A percentile compares a stretch with the other conserved stretches of the same genome.
These are phyloP conservation scores for Scutellaria baicalensis DNA, from an alignment of 257 asterid genomes.

Conservation along the genomic window DNA sequence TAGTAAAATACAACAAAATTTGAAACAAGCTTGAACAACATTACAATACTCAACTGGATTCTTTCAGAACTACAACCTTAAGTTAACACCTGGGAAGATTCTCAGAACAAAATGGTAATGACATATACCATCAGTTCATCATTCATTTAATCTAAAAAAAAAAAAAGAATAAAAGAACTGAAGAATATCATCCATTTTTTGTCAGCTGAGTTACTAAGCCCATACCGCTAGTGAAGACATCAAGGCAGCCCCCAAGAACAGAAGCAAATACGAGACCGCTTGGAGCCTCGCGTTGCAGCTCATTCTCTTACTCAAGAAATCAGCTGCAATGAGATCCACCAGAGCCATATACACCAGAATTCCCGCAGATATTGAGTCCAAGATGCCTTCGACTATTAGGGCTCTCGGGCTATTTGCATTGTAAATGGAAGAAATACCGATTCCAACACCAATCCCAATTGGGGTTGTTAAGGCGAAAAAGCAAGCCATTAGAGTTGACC, in stretches of 20 bases:
- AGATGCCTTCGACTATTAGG: slow-evolving; percentile 58
- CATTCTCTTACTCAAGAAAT: slow-evolving; percentile 92
- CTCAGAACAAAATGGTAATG: slow-evolving; percentile 12
- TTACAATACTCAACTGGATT: background rate
- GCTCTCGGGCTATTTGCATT: slow-evolving; percentile 77
- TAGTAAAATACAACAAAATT: too few relatives aligned
- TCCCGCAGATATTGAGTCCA: slow-evolving; percentile 88
- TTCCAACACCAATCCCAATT: slow-evolving; percentile 65
- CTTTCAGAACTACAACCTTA: background rate
- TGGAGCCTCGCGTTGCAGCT: slow-evolving; percentile 85
- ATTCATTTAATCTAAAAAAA: background rate
- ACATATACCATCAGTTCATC: background rate
- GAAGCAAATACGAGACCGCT: slow-evolving; percentile 55
- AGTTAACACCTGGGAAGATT: background rate
- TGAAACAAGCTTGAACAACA: too few relatives aligned
- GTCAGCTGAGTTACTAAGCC: slow-evolving; percentile 31
- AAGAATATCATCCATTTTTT: background rate
- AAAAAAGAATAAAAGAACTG: background rate
- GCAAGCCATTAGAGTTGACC: slow-evolving; percentile 67
- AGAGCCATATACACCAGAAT: slow-evolving; percentile 88
- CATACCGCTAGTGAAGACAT: slow-evolving; percentile 85
- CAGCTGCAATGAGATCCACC: slow-evolving; percentile 89
- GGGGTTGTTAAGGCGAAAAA: slow-evolving; percentile 90
- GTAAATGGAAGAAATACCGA: slow-evolving; percentile 53
- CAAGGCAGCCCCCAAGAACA: slow-evolving; percentile 75